Evolutionary conservation across 2,329 filamentous ascomycete genomes (phyloP).

Genomic region (Myriosclerotinia curreyana): DNA sequence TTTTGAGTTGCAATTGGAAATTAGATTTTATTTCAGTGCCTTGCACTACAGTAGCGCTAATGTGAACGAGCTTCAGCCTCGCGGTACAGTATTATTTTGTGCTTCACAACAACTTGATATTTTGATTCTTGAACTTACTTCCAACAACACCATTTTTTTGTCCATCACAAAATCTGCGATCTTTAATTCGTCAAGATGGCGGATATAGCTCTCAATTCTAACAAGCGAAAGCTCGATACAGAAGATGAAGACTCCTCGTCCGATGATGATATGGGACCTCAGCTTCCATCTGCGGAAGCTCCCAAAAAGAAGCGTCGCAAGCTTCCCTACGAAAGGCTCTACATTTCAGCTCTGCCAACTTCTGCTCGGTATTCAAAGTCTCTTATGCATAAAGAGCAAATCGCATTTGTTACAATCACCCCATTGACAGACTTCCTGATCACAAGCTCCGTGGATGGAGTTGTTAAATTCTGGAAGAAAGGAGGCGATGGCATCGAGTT

Average conservation of each 20-base stretch:
- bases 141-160: not conserved
- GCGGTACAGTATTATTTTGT: slow-evolving; percentile 12
- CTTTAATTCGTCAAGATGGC: slow-evolving; percentile 37
- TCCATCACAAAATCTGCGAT: not conserved
- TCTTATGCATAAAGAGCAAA: slow-evolving; percentile 96
- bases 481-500: slow-evolving; percentile 87
- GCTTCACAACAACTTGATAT: not conserved
- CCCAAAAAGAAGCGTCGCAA: slow-evolving; percentile 89
- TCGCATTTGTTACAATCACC: slow-evolving; percentile 84
- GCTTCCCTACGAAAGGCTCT: slow-evolving; percentile 92
- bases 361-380: slow-evolving; percentile 87
- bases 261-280: slow-evolving; percentile 90
- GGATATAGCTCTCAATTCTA: slow-evolving; percentile 42
- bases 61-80: slow-evolving; percentile 11
- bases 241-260: slow-evolving; percentile 53
- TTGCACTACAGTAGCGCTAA: not conserved
- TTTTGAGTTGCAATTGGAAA: no score
- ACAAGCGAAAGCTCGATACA: slow-evolving; percentile 50
- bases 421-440: slow-evolving; percentile 93
- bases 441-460: slow-evolving; percentile 89
- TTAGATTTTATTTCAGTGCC: no score
- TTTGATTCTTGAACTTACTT: not conserved
- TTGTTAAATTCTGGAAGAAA: slow-evolving; percentile 99
- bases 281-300: slow-evolving; percentile 73
- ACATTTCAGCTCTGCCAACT: slow-evolving; percentile 81